Evolutionary conservation across 208 protist genomes (phyloP), one percentile per base, ranked within the genome.

Genomic region (Crithidia sp.): DNA sequence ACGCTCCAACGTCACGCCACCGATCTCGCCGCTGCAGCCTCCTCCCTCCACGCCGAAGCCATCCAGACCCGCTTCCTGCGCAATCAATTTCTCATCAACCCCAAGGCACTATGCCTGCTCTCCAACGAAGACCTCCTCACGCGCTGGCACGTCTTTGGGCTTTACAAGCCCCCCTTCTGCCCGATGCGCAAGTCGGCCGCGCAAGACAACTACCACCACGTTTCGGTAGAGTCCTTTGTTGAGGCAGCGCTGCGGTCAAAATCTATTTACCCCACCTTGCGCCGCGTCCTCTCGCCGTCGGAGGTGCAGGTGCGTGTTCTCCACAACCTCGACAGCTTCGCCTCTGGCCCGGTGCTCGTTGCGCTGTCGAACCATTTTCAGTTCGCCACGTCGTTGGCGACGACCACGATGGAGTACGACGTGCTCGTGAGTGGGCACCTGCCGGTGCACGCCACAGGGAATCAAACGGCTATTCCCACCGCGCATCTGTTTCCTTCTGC

Each of bases 131-230:
- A 75, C 4, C 66, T 77, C 3, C 77, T 96, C 5, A 50, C 58
- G 8, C 82, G 84, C 8, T 95, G 81, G 67, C 69, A 78, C 60
- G 50, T 78, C 2, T 96, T 95, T 63, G 90, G 87, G 2, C 74
- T 96, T 7, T 96, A 95, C 81, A 96, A 96, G 76, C 92, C 92
- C 0, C 84, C 92, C 0, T 96, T 96, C 69, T 96, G 92, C 70
- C 92, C 92, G 8, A 96, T 96, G 92, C 88, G 89, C 7, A 83
- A 81, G 8, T 49, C 58, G 14, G 85, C 90, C 8, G 86, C 90
- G 0, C n/a, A 41, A 16, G 77, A 80, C 19, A 96, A 96, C 80
- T 90, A 91, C 67, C 92, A 96, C 66, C 45, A 65, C 17, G 92
- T 96, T 39, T 93, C 87, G 0, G 81, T 96, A 5, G 88, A 96